These are phyloP conservation scores for Calendula officinalis DNA, from an alignment of 129 eudicot genomes.

Conservation along the genomic window DNA sequence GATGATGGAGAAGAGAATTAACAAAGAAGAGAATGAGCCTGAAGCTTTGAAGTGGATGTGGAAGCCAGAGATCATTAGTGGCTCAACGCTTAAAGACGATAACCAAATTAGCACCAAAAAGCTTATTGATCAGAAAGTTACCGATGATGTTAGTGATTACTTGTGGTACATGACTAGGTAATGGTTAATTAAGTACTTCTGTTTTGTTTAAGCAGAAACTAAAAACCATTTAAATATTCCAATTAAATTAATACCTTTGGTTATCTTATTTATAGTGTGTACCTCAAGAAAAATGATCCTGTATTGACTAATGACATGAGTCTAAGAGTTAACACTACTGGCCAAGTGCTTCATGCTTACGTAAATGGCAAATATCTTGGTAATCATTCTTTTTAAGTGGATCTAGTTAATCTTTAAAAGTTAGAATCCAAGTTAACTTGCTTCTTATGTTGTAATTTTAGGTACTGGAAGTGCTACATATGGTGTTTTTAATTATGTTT, in stretches of 20 bases:
- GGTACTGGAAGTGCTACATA: constrained; percentile 7
- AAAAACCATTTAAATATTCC: too few relatives aligned
- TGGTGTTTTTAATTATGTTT: constrained; percentile 31
- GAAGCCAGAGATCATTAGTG: constrained; percentile 42
- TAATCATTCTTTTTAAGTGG: constrained; percentile 25
- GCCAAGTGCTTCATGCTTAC: constrained; percentile 58
- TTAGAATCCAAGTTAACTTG: too few relatives aligned
- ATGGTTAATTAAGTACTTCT: too few relatives aligned
- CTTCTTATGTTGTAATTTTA: too few relatives aligned
- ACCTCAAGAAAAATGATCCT: constrained; percentile 43
- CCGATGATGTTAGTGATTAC: constrained; percentile 59
- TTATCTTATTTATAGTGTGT: constrained; percentile 29
- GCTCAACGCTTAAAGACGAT: constrained; percentile 34
- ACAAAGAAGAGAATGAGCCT: constrained; percentile 29
- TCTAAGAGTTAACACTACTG: constrained; percentile 48
- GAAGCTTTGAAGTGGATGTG: constrained; percentile 51
- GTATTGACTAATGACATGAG: constrained; percentile 51
- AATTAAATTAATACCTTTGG: background rate
- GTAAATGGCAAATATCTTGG: constrained; percentile 61
- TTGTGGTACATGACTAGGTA: constrained; percentile 85
- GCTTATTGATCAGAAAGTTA: constrained; percentile 55
- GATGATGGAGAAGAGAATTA: constrained; percentile 33
- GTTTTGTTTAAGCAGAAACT: too few relatives aligned
- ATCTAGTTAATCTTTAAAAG: too few relatives aligned
- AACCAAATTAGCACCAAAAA: constrained; percentile 27